A percentile compares a stretch with the other conserved stretches of the same genome.
Evolutionary conservation across 2,329 filamentous ascomycete species (phyloP).

Genomic region (Sphaerulina vaccinii): DNA sequence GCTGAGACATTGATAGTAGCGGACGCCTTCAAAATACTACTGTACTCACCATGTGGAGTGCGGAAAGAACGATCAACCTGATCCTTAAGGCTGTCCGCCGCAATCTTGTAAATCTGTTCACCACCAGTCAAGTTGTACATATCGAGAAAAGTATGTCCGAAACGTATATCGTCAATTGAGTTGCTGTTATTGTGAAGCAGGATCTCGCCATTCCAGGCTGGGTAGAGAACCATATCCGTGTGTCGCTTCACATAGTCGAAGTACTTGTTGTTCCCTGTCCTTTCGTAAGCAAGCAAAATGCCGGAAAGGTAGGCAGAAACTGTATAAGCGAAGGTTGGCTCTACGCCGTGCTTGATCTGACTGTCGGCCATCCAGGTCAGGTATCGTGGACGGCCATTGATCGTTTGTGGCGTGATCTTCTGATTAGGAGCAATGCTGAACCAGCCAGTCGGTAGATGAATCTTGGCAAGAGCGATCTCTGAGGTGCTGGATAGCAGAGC

Average conservation of each 20-base stretch:
- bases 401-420: background rate
- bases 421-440: slow-evolving; percentile 8
- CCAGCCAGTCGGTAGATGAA: slow-evolving; percentile 14
- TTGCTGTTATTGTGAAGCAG: slow-evolving; percentile 17
- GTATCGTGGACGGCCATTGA: slow-evolving; percentile 15
- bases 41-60: slow-evolving; percentile 27
- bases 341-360: slow-evolving; percentile 29
- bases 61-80: slow-evolving; percentile 30
- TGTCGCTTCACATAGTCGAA: slow-evolving; percentile 47
- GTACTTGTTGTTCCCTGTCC: slow-evolving; percentile 27
- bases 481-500: no score
- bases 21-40: no score
- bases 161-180: slow-evolving; percentile 20
- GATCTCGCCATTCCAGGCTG: slow-evolving; percentile 34
- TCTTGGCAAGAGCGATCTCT: no score
- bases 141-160: slow-evolving; percentile 30
- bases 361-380: slow-evolving; percentile 31
- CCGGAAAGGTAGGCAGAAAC: slow-evolving; percentile 27
- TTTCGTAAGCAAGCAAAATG: slow-evolving; percentile 24
- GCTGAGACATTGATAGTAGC: no score
- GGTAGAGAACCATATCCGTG: slow-evolving; percentile 45
- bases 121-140: slow-evolving; percentile 24
- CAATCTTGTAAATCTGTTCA: slow-evolving; percentile 17
- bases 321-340: slow-evolving; percentile 26
- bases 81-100: slow-evolving; percentile 21